Conservation (phyloP, 176 grass and related monocot genomes). For the Cenchrus fungigraminus region DNA sequence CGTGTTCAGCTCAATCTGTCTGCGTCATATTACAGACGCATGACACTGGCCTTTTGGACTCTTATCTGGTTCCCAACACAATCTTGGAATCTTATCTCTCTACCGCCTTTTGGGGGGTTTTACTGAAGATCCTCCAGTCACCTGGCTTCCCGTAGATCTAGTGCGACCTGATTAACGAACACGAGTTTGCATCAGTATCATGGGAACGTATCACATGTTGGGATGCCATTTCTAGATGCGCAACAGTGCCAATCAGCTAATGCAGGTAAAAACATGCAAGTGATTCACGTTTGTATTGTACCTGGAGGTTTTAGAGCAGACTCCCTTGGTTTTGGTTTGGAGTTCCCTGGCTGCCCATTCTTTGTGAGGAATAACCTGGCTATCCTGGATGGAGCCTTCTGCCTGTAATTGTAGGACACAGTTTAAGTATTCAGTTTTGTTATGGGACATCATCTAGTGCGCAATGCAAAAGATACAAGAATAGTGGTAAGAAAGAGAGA, state of each 20-base stretch:
- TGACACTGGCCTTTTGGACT: background rate
- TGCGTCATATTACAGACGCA: conserved; percentile 30
- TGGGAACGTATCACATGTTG: background rate
- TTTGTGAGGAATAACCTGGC: conserved; percentile 62
- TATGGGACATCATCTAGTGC: background rate
- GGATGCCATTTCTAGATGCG: background rate
- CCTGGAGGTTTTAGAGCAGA: conserved; percentile 58
- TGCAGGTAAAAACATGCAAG: background rate
- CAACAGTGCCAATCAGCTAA: background rate
- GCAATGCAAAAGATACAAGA: background rate
- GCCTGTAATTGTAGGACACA: conserved; percentile 55
- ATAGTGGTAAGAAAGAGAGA: background rate
- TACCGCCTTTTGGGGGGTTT: conserved; percentile 56
- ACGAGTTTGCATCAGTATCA: conserved; percentile 27
- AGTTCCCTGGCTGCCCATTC: conserved; percentile 52
- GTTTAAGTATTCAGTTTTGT: background rate
- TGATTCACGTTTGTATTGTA: conserved; percentile 27
- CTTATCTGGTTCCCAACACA: no score
- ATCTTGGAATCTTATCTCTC: background rate
- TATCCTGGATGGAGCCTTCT: conserved; percentile 58
- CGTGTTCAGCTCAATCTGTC: conserved; percentile 21
- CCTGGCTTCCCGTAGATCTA: conserved; percentile 37
- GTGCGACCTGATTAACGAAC: conserved; percentile 44
- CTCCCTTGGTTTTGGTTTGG: conserved; percentile 66
- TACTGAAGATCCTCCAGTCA: conserved; percentile 39